Base-by-base conservation (phyloP, 495 filamentous ascomycete genomes). In the Hypoxylon intermedium region DNA sequence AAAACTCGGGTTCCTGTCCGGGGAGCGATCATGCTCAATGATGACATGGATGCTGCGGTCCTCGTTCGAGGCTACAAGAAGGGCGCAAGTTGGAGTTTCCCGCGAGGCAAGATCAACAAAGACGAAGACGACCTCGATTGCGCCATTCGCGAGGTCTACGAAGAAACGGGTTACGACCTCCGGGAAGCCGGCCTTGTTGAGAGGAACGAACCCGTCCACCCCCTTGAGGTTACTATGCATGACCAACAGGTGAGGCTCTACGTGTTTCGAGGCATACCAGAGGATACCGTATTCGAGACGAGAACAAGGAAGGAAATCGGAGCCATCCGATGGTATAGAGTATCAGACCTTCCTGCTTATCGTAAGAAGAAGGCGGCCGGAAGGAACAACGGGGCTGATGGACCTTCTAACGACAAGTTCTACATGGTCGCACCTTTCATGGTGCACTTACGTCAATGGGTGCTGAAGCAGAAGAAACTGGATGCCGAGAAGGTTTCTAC, bases 11-110 rank as follows among this genome's bases (percentile, higher is more conserved):
- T 98, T 13, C 95, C 95, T 0, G 94, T 98, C 12, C 84, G 95
- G 48, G 94, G 94, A 12, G 93, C 91, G 23, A 96, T 98, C 48
- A 78, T 98, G 79, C 79, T 98, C 30, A 96, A 97, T 67, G 79
- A 93, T 20, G 82, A 82, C 6, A 96, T 98, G 93, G 91, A 97
- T 67, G 83, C 92, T 44, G 88, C 90, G 2, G 86, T 98, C 3
- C 77, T 98, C 54, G 94, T 98, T 28, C 94, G 96, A 67, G 95
- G 94, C 19, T 98, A 92, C 89, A 98, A 97, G 80, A 97, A 96
- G 69, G 88, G 89, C 11, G 87, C 93, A 4, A 93, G 87, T 65
- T 98, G 95, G 95, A 96, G 92, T 67, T 98, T 98, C 53, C 94
- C 94, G 0, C 74, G 94, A 31, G 94, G 94, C 5, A 98, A 98